Evolutionary conservation across 352 stramenopile genomes (phyloP).

Genomic region (Pythium brassicae): DNA sequence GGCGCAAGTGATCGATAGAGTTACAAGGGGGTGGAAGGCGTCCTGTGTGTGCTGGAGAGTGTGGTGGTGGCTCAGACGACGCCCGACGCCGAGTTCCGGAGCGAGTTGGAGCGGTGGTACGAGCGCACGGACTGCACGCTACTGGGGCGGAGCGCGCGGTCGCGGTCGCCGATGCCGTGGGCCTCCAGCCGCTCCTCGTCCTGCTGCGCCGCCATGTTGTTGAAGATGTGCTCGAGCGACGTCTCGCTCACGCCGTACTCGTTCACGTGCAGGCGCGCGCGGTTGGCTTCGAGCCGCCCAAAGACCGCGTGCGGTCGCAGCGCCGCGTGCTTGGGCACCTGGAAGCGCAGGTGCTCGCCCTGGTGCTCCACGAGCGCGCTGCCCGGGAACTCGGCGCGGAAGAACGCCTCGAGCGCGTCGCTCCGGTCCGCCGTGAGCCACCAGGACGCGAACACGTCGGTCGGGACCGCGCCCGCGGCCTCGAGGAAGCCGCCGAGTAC

Average conservation of each 20-base stretch:
- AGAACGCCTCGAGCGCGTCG: slow-evolving; percentile 34
- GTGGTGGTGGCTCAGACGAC: background rate
- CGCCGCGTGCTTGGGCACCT: slow-evolving; percentile 49
- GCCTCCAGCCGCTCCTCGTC: slow-evolving; percentile 29
- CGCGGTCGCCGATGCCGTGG: slow-evolving; percentile 12
- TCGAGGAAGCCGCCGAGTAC: slow-evolving; percentile 40
- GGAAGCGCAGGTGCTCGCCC: slow-evolving; percentile 62
- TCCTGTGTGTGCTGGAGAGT: background rate
- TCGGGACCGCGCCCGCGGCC: slow-evolving; percentile 34
- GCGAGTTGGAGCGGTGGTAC: slow-evolving; percentile 32
- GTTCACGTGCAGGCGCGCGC: slow-evolving; percentile 49
- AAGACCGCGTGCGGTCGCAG: slow-evolving; percentile 63
- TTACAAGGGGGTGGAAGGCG: background rate
- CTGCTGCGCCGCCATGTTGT: slow-evolving; percentile 85
- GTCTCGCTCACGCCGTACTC: slow-evolving; percentile 90
- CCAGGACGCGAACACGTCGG: slow-evolving; percentile 56
- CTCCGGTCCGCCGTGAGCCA: slow-evolving; percentile 46
- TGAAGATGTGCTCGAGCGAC: slow-evolving; percentile 93
- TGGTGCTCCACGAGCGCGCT: slow-evolving; percentile 56
- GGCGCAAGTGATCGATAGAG: background rate
- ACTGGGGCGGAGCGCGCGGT: slow-evolving; percentile 22
- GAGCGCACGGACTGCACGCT: slow-evolving; percentile 36
- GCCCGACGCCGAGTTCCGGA: slow-evolving; percentile 9
- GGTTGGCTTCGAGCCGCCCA: slow-evolving; percentile 63
- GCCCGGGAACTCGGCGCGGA: slow-evolving; percentile 32